Percentiles rank a stretch among this genome's conserved stretches.
These are phyloP conservation scores for Xylariaceae sp. DNA, from an alignment of 2,329 filamentous ascomycete species.

Conservation along the genomic window DNA sequence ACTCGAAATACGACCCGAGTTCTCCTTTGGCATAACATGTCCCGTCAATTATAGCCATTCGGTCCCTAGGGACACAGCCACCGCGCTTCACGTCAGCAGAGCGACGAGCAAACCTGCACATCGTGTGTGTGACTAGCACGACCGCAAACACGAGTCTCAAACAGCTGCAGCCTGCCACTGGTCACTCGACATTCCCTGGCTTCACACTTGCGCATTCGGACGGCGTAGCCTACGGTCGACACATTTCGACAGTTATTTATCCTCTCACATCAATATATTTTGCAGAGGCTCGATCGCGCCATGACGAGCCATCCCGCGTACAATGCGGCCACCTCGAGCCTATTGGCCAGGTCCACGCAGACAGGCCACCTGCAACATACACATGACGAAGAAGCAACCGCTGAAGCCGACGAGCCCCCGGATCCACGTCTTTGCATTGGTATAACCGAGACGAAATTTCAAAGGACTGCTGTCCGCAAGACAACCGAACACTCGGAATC, in stretches of 20 bases:
- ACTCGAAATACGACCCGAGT: conserved; percentile 4
- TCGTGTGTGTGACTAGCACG: conserved; percentile 7
- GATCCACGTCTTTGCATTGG: conserved; percentile 41
- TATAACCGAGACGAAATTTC: conserved; percentile 31
- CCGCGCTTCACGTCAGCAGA: conserved; percentile 14
- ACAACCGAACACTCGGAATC: conserved; percentile 61
- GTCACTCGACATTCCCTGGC: too few species aligned
- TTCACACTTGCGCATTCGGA: too few species aligned
- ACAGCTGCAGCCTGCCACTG: too few species aligned
- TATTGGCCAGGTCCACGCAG: conserved; percentile 39
- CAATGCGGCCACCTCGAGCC: conserved; percentile 31
- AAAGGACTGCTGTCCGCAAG: conserved; percentile 39
- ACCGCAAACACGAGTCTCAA: too few species aligned
- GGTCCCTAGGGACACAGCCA: conserved; percentile 33
- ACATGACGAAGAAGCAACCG: conserved; percentile 53
- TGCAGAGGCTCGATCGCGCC: too few species aligned
- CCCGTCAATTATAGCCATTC: conserved; percentile 30
- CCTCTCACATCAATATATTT: too few species aligned
- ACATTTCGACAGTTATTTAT: too few species aligned
- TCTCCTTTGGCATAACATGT: conserved; percentile 15
- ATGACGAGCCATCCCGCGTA: conserved; percentile 32
- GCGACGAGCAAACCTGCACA: conserved; percentile 13
- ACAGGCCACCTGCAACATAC: conserved; percentile 34
- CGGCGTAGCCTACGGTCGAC: too few species aligned
- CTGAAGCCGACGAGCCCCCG: conserved; percentile 84